Evolutionary conservation across 768 basidiomycete genomes (phyloP).

Genomic region (Tricholoma furcatifolium): DNA sequence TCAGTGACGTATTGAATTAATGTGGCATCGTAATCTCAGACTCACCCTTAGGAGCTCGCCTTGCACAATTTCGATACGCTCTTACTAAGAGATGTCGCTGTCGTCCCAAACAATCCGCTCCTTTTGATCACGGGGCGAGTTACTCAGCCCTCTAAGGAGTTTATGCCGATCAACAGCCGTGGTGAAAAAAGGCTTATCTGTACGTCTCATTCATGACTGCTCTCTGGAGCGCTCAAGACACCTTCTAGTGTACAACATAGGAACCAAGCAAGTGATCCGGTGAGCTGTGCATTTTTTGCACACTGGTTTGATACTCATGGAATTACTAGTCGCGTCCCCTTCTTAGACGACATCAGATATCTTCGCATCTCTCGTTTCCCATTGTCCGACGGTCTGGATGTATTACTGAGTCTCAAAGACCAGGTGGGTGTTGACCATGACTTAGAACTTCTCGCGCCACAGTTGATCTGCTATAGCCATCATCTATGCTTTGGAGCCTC

Average conservation of each 20-base stretch:
- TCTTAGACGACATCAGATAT: background rate
- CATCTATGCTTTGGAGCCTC: background rate
- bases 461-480: background rate
- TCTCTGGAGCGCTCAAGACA: background rate
- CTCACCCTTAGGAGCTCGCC: background rate
- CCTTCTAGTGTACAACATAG: background rate
- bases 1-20: background rate
- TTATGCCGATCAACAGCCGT: background rate
- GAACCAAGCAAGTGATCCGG: background rate
- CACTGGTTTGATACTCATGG: background rate
- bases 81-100: background rate
- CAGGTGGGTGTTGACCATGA: background rate
- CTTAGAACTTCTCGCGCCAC: background rate
- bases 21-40: background rate
- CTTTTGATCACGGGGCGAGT: conserved; percentile 1
- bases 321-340: background rate
- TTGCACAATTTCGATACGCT: background rate
- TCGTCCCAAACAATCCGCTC: background rate
- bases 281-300: background rate
- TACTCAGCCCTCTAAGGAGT: background rate
- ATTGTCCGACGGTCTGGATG: background rate
- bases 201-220: background rate
- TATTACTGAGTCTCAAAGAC: background rate
- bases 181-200: background rate
- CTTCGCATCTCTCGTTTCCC: background rate